Percentiles rank a stretch among this genome's conserved stretches.
These are phyloP conservation scores for Cnidoscolus chayamansa DNA, from an alignment of 441 rosid species.

Conservation along the genomic window DNA sequence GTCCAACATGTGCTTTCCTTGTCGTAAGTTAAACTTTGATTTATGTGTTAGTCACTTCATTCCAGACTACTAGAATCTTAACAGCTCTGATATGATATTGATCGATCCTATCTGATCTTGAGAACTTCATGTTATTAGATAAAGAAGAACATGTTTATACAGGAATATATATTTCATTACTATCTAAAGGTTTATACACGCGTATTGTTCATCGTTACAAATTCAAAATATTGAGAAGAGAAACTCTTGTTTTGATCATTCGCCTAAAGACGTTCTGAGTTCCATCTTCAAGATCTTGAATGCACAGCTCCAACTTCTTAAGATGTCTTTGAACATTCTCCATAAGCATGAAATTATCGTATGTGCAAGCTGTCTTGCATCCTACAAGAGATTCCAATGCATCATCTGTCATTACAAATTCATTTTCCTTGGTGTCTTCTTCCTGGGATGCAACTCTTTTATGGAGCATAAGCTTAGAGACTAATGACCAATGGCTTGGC, in stretches of 20 bases:
- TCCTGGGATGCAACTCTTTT: conserved; percentile 26
- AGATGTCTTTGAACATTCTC: conserved; percentile 26
- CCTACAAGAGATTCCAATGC: conserved; percentile 20
- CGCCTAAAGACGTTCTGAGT: conserved; percentile 32
- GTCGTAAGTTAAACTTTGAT: no score
- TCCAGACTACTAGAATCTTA: no score
- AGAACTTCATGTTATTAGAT: no score
- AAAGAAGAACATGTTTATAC: no score
- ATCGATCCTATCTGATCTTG: no score
- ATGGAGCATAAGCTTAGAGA: conserved; percentile 38
- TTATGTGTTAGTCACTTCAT: no score
- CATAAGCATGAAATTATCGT: conserved; percentile 16
- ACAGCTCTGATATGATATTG: no score
- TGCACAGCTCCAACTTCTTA: conserved; percentile 33
- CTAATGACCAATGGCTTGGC: conserved; percentile 28
- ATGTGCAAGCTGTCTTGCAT: conserved; percentile 22
- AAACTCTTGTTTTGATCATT: conserved; percentile 47
- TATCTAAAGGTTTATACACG: background rate
- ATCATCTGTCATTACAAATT: conserved; percentile 30
- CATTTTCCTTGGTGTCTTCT: conserved; percentile 21
- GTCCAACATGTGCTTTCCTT: no score
- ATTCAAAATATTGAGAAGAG: conserved; percentile 42
- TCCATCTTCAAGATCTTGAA: conserved; percentile 44
- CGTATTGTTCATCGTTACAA: background rate
- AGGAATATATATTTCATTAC: background rate